A percentile compares a stretch with the other conserved stretches of the same genome.
Conservation (phyloP, 78 protist genomes). For the Dictyostelium capitatum region DNA sequence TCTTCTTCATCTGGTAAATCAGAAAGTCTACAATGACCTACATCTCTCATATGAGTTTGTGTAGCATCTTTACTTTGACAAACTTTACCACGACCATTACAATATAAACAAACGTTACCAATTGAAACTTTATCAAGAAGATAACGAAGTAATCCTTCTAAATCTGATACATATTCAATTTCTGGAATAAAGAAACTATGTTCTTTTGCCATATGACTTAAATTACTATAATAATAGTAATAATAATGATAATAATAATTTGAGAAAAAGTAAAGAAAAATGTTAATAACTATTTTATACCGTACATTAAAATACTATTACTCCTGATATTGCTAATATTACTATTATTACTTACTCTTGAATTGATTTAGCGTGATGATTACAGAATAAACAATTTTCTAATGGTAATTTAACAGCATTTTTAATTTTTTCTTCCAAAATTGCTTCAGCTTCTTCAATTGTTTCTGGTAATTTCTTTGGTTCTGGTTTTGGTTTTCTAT, state of each 20-base stretch:
- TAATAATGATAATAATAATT: neutral
- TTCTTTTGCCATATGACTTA: slow-evolving; percentile 86
- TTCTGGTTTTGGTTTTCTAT: slow-evolving; percentile 49
- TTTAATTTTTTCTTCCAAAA: slow-evolving; percentile 63
- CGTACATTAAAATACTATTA: too few relatives aligned
- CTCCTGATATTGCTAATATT: neutral
- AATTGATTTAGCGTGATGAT: slow-evolving; percentile 3
- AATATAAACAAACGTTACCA: slow-evolving; percentile 88
- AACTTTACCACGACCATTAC: slow-evolving; percentile 82
- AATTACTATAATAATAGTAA: slow-evolving; percentile 37
- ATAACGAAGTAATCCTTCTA: slow-evolving; percentile 85
- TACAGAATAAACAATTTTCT: slow-evolving; percentile 87
- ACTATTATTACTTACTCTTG: slow-evolving; percentile 9
- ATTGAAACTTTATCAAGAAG: slow-evolving; percentile 82
- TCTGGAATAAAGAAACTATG: slow-evolving; percentile 95
- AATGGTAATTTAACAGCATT: slow-evolving; percentile 76
- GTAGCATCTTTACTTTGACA: slow-evolving; percentile 79
- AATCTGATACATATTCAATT: slow-evolving; percentile 87
- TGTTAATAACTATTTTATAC: neutral
- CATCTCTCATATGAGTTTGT: slow-evolving; percentile 88
- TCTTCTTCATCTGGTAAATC: slow-evolving; percentile 56
- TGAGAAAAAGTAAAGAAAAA: too few relatives aligned
- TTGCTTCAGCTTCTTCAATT: slow-evolving; percentile 57
- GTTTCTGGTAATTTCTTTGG: slow-evolving; percentile 53
- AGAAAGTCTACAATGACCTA: slow-evolving; percentile 75